These are phyloP conservation scores for Sphagnum tenellum DNA, from an alignment of 225 moss, liverwort and hornwort species.

Conservation along the genomic window DNA sequence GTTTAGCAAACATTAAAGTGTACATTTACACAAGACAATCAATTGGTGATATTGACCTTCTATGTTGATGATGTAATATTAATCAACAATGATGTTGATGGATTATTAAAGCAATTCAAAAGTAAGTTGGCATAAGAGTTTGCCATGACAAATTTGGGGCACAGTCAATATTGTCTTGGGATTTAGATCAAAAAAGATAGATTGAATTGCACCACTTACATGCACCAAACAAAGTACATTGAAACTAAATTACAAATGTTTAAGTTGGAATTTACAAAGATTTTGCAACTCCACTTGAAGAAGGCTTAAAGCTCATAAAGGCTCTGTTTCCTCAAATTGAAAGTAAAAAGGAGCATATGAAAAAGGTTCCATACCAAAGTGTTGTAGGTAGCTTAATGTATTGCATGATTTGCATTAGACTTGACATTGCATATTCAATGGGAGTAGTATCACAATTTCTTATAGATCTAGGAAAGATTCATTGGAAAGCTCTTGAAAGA, in stretches of 20 bases:
- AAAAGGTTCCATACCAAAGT: neutral
- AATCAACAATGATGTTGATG: neutral
- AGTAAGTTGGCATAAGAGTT: neutral
- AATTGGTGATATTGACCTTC: neutral
- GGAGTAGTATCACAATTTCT: constrained; percentile 3
- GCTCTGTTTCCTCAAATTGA: neutral
- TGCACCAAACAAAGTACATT: constrained; percentile 3
- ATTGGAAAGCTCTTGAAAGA: constrained; percentile 3
- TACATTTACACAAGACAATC: neutral
- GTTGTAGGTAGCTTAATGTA: constrained; percentile 4
- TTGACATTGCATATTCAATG: constrained; percentile 3
- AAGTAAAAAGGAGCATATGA: neutral
- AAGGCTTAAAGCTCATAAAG: constrained; percentile 2
- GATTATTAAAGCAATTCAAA: neutral
- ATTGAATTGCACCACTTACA: neutral
- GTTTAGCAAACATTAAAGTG: constrained; percentile 1
- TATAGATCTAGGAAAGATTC: neutral
- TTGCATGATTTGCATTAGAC: constrained; percentile 1
- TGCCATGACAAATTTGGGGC: constrained; percentile 1
- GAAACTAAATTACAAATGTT: neutral
- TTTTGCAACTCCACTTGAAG: constrained; percentile 6
- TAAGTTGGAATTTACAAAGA: neutral
- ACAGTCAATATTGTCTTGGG: neutral
- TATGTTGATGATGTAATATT: neutral
- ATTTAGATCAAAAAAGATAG: neutral